Base-by-base conservation (phyloP, 345 rosid species). In the Populus nigra region DNA sequence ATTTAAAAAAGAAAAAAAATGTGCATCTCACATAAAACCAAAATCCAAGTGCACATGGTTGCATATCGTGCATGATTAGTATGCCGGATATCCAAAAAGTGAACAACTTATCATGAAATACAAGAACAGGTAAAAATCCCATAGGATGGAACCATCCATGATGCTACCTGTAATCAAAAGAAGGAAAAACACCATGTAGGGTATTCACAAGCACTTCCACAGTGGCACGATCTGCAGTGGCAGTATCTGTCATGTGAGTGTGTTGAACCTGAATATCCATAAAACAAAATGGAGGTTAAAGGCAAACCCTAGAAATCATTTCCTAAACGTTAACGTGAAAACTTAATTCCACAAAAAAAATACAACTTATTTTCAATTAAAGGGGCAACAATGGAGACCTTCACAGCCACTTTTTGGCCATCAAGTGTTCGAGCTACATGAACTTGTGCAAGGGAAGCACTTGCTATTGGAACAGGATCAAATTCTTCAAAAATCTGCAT, bases 361-460 rank as follows among this genome's bases (percentile, higher is more conserved):
- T 49, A 57, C 7, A 38, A 47, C 68, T 16, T 68, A 73, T 75
- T 71, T 76, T 57, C 73, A 71, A 33, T 69, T 77, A 75, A 79
- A 72, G 73, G 33, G 49, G 73, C 57, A 78, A 73, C 8, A n/a
- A 76, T 10, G 73, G 76, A 63, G 62, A 96, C 99, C 99, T 93
- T 96, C 79, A 93, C 97, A 65, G 97, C 97, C 73, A 96, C 93
- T 86, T 92, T 96, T 84, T 82, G 84, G 62, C 97, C 97, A 76
- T 88, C 89, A 72, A 45, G 86, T 1, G 89, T 91, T 27, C 78
- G 85, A 79, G 99, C 98, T 86, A 92, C 91, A 90, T 96, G 99
- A 85, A 96, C 98, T 92, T 96, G 98, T 70, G 99, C 99, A 72
- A 96, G 94, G 74, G 99, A 93, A 84, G 99, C 98, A 84, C 98